phyloP scores from a whole-genome alignment of 768 basidiomycete species.

The Roridomyces roridus region DNA sequence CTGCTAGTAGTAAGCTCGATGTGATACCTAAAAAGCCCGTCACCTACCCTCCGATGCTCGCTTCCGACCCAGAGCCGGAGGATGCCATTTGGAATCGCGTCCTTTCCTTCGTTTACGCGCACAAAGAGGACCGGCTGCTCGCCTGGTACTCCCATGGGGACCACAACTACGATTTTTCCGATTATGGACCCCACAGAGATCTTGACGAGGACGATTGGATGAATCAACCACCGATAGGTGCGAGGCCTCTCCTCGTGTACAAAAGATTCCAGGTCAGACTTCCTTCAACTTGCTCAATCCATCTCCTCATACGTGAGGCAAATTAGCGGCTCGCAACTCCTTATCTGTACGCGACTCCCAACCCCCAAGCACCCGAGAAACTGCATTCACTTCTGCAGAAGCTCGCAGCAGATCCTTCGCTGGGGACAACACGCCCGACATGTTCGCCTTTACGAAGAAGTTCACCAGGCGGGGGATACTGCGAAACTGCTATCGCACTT shows the following conservation, averaged over 20 bases:
- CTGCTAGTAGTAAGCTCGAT: background rate
- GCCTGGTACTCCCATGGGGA: too few species aligned
- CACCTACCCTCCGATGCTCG: background rate
- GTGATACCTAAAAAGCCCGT: background rate
- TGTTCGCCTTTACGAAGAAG: too few species aligned
- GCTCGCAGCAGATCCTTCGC: background rate
- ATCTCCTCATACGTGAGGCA: too few species aligned
- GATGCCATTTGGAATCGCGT: slow-evolving; percentile 12
- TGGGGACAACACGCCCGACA: too few species aligned
- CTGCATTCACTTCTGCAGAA: background rate
- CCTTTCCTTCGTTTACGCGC: background rate
- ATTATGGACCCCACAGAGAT: background rate
- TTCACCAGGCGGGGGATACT: too few species aligned
- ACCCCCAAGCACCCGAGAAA: background rate
- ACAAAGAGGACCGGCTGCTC: too few species aligned
- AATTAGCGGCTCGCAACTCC: background rate
- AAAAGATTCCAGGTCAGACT: slow-evolving; percentile 7
- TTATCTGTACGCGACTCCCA: slow-evolving; percentile 2
- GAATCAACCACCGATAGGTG: background rate
- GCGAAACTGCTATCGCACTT: too few species aligned
- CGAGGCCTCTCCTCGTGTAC: slow-evolving; percentile 1
- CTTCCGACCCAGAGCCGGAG: background rate
- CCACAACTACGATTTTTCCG: too few species aligned
- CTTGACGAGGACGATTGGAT: too few species aligned
- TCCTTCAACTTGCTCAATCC: background rate